Evolutionary conservation across 2,329 filamentous ascomycete genomes (phyloP).

Genomic region (Curvularia lunata): DNA sequence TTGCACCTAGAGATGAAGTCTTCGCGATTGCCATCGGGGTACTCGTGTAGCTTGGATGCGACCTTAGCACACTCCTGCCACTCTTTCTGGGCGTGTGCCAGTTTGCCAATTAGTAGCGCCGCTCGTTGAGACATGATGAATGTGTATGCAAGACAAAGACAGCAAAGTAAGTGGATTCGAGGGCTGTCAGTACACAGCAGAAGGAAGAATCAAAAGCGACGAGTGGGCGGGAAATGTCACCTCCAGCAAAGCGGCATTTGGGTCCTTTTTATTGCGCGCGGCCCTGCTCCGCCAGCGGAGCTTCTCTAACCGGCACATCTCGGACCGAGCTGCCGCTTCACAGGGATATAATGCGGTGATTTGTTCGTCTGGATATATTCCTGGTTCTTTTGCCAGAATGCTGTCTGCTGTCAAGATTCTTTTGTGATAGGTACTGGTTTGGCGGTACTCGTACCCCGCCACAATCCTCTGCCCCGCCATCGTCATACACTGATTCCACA

Average conservation of each 20-base stretch:
- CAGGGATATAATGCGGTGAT: conserved; percentile 16
- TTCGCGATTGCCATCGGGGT: conserved; percentile 58
- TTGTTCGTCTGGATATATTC: conserved; percentile 8
- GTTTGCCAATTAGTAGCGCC: conserved; percentile 55
- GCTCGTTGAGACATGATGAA: conserved; percentile 42
- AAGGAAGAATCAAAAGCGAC: background rate
- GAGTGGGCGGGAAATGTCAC: conserved; percentile 6
- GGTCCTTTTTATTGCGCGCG: conserved; percentile 24
- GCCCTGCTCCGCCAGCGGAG: conserved; percentile 19
- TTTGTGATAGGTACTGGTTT: conserved; percentile 14
- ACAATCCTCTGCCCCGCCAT: conserved; percentile 15
- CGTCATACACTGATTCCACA: conserved; percentile 1
- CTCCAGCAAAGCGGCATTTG: conserved; percentile 25
- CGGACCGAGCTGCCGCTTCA: conserved; percentile 24
- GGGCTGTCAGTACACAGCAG: background rate
- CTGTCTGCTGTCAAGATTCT: conserved; percentile 7
- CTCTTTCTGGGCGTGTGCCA: conserved; percentile 55
- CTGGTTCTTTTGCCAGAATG: background rate
- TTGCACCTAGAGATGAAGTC: conserved; percentile 64
- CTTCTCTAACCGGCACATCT: conserved; percentile 27
- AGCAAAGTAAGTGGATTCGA: background rate
- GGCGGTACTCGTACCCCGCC: conserved; percentile 12
- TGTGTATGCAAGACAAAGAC: background rate
- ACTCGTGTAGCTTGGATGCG: conserved; percentile 56
- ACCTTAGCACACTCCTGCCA: conserved; percentile 51